Base-by-base conservation (phyloP, 805 yeast genomes). In the Candida anglica region DNA sequence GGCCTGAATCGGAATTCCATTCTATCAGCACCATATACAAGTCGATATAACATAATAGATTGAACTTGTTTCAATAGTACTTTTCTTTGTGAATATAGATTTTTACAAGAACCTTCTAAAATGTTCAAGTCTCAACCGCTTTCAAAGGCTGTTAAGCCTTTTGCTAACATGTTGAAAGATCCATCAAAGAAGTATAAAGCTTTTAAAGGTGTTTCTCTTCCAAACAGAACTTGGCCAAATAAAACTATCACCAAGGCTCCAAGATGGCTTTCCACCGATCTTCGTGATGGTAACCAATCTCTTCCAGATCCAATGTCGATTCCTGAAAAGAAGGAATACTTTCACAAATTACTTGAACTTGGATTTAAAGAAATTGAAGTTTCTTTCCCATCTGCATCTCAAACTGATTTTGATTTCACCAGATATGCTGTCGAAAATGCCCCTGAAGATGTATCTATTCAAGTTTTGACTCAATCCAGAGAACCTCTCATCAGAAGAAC, bases 291-390 rank as follows among this genome's bases (percentile, higher is more conserved):
- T 20, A 84, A 84, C 58, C 93, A 84, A 62, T 79, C 89, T 5
- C 69, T 84, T 45, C 91, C 93, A 0, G 93, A 84, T 52, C 94
- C 93, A 34, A 84, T 84, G 94, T 69, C 82, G n/a, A 67, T 82
- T 27, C 79, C 66, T n/a, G 89, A 84, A 49, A 84, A 84, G 60
- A 79, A 79, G 50, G 74, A 67, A 35, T 84, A 80, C 59, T 82
- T 83, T 56, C 62, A 73, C 35, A 79, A 81, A 53, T 65, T 84
- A 27, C 71, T 83, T 11, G 83, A 80, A 18, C 59, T 83, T 26
- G 94, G 94, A 1, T 84, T 80, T 61, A 84, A 84, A 53, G 93
- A 84, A 56, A 84, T 84, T 38, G 93, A 84, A 57, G 93, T 85
- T 15, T 77, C 88, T 0, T 84, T 84, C 58, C 93, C 93, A 4